Evolutionary conservation across 805 yeast genomes (phyloP).

Genomic region (Candida railenensis): DNA sequence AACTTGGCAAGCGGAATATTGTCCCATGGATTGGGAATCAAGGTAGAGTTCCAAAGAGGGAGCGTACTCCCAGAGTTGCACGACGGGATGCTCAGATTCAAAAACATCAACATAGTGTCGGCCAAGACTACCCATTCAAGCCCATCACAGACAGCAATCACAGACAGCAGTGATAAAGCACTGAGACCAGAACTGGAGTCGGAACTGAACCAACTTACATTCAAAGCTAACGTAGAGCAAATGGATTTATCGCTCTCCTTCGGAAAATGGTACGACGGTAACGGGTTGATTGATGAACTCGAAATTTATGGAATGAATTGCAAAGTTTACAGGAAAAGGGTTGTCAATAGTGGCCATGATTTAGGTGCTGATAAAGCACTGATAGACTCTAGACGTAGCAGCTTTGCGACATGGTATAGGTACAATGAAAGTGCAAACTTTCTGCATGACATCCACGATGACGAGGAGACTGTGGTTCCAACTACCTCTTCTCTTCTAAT

Average conservation of each 20-base stretch:
- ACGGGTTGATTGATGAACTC: constrained; percentile 49
- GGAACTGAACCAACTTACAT: constrained; percentile 10
- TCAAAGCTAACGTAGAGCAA: constrained; percentile 39
- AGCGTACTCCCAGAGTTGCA: constrained; percentile 41
- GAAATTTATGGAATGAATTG: constrained; percentile 51
- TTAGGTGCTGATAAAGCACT: constrained; percentile 6
- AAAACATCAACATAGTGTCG: constrained; percentile 29
- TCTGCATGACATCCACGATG: constrained; percentile 23
- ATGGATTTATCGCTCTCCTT: constrained; percentile 48
- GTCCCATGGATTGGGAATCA: constrained; percentile 38
- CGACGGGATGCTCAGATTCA: constrained; percentile 50
- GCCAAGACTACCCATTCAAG: too few relatives aligned
- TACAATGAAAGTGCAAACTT: constrained; percentile 28
- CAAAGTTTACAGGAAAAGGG: constrained; percentile 15
- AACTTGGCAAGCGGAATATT: constrained; percentile 34
- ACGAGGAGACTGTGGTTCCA: neutral
- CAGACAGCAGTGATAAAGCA: too few relatives aligned
- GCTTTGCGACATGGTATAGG: constrained; percentile 14
- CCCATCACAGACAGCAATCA: too few relatives aligned
- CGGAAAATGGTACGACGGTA: constrained; percentile 55
- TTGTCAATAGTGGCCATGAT: neutral
- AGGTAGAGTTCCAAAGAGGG: constrained; percentile 38
- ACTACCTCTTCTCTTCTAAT: constrained; percentile 12
- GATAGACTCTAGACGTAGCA: neutral
- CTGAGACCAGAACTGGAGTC: constrained; percentile 2